phyloP scores from a whole-genome alignment of 495 filamentous ascomycete genomes.

The Aspergillus haitiensis region DNA sequence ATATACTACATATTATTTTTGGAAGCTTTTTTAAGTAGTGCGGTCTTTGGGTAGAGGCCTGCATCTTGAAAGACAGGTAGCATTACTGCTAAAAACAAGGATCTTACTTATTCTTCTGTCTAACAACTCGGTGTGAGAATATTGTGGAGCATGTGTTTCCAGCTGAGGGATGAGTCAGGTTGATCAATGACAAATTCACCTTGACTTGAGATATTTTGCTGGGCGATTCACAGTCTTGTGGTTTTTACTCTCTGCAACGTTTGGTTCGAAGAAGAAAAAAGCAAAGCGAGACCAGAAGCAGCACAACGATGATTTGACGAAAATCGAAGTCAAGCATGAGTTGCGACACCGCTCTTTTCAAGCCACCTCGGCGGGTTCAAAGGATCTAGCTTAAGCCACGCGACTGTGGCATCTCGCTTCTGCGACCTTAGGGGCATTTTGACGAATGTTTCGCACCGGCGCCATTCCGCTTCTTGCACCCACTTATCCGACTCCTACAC shows the following conservation, averaged over 20 bases:
- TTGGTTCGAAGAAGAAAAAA: background rate
- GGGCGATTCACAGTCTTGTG: background rate
- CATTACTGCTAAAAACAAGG: no score
- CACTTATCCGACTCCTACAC: background rate
- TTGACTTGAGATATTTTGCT: background rate
- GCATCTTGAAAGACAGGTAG: no score
- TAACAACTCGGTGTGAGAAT: background rate
- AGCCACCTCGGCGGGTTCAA: background rate
- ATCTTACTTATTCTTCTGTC: no score
- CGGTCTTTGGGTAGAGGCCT: no score
- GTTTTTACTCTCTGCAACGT: background rate
- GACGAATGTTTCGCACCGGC: background rate
- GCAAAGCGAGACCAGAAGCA: background rate
- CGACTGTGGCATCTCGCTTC: background rate
- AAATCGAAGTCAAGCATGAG: background rate
- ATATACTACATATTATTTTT: no score
- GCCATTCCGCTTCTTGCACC: background rate
- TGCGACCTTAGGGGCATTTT: background rate
- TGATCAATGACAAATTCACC: background rate
- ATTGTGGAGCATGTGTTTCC: background rate
- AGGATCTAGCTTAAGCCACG: background rate
- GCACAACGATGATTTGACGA: no score
- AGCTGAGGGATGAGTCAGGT: background rate
- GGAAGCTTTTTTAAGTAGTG: no score
- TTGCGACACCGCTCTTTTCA: conserved; percentile 22